Percentiles rank a stretch among this genome's conserved stretches.
These are phyloP conservation scores for Bimuria novae-zelandiae DNA, from an alignment of 2,329 filamentous ascomycete genomes.

Conservation along the genomic window DNA sequence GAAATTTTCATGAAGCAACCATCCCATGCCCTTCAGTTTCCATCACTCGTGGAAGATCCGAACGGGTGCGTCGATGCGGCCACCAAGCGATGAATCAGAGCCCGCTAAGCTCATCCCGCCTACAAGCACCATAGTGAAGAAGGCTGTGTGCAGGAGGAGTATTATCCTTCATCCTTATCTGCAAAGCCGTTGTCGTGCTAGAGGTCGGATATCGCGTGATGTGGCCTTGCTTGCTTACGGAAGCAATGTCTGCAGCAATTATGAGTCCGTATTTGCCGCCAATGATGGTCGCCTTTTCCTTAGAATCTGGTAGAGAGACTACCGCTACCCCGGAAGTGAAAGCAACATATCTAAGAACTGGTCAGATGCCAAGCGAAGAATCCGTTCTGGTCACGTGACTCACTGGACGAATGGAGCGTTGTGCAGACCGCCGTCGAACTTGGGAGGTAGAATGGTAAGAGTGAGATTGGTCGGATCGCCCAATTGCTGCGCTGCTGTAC, in stretches of 20 bases:
- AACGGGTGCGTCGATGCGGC: too few species aligned
- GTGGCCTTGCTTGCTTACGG: constrained; percentile 6
- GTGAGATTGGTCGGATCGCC: constrained; percentile 8
- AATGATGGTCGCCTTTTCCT: background rate
- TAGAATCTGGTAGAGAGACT: constrained; percentile 2
- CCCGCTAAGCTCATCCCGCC: background rate
- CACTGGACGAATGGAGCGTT: constrained; percentile 8
- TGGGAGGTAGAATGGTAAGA: constrained; percentile 7
- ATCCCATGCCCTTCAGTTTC: too few species aligned
- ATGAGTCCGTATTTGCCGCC: constrained; percentile 9
- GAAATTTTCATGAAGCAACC: too few species aligned
- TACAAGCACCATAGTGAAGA: constrained; percentile 4
- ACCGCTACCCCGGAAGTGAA: constrained; percentile 8
- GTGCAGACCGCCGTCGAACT: constrained; percentile 6
- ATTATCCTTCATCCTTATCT: constrained; percentile 9
- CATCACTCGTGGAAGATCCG: too few species aligned
- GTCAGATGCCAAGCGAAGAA: background rate
- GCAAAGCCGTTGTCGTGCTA: constrained; percentile 8
- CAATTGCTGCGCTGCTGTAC: constrained; percentile 2
- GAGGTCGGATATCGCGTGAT: constrained; percentile 7
- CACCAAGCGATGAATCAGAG: constrained; percentile 1
- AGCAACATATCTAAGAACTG: constrained; percentile 2
- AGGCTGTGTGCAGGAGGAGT: constrained; percentile 1
- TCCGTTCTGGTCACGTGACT: background rate
- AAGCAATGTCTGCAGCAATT: constrained; percentile 6